These are phyloP conservation scores for Alternaria rosae DNA, from an alignment of 2,329 filamentous ascomycete species.

Conservation along the genomic window DNA sequence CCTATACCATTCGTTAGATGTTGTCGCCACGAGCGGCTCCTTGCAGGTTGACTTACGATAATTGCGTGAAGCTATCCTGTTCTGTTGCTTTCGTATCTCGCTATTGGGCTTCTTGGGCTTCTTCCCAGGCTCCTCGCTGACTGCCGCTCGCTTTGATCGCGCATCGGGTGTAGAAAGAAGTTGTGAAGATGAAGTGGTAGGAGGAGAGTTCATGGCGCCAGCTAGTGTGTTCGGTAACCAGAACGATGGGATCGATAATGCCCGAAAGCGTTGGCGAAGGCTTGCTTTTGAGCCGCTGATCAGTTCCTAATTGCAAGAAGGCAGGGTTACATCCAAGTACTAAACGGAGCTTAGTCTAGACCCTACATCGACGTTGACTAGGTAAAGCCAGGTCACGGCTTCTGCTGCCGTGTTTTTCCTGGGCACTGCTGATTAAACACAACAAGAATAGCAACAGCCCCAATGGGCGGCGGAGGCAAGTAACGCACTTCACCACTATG, in stretches of 20 bases:
- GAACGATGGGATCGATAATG: conserved; percentile 13
- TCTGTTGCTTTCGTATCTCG: conserved; percentile 48
- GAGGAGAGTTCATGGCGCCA: conserved; percentile 31
- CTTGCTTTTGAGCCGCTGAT: conserved; percentile 28
- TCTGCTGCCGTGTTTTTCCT: conserved; percentile 28
- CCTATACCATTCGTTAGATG: conserved; percentile 30
- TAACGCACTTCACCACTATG: conserved; percentile 17
- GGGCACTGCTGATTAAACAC: conserved; percentile 37
- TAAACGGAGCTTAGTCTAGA: conserved; percentile 19
- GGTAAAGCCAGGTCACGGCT: conserved; percentile 20
- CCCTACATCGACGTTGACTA: conserved; percentile 18
- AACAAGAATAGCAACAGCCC: conserved; percentile 36
- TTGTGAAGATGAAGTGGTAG: conserved; percentile 17
- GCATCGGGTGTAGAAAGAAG: conserved; percentile 10
- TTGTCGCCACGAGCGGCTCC: neutral
- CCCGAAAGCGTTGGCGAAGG: conserved; percentile 16
- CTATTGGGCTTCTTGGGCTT: conserved; percentile 48
- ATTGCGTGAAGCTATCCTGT: conserved; percentile 49
- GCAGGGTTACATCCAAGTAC: conserved; percentile 29
- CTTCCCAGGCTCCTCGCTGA: conserved; percentile 19
- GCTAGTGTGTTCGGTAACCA: conserved; percentile 18
- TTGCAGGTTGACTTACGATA: conserved; percentile 36
- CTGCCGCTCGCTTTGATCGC: conserved; percentile 13
- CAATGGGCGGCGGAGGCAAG: conserved; percentile 22
- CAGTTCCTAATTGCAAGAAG: conserved; percentile 17